Percentiles rank a stretch among this genome's conserved stretches.
Evolutionary conservation across 495 filamentous ascomycete genomes (phyloP).

Genomic region (Lasiosphaeris hirsuta): DNA sequence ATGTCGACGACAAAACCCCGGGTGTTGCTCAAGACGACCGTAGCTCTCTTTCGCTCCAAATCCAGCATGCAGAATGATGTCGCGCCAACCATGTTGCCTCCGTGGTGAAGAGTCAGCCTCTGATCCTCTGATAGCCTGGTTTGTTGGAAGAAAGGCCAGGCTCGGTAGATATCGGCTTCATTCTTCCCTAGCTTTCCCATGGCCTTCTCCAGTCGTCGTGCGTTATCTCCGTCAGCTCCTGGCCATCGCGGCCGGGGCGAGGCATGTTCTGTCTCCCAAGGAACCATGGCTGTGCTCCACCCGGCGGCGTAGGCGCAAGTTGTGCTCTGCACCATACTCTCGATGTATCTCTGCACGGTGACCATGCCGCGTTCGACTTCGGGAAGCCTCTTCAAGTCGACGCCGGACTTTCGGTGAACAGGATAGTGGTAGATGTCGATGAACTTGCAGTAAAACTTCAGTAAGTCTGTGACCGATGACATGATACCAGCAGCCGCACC

Average conservation of each 20-base stretch:
- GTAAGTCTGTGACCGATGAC: conserved; percentile 15
- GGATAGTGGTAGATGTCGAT: conserved; percentile 5
- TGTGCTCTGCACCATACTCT: background rate
- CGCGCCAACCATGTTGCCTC: conserved; percentile 26
- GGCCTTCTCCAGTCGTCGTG: background rate
- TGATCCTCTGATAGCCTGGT: background rate
- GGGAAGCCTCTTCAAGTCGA: background rate
- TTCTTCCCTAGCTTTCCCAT: background rate
- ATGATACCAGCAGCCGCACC: conserved; percentile 19
- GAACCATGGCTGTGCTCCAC: background rate
- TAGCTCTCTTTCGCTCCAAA: conserved; percentile 4
- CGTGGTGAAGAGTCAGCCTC: conserved; percentile 19
- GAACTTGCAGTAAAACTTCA: conserved; percentile 13
- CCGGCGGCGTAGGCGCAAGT: conserved; percentile 12
- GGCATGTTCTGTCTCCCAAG: background rate
- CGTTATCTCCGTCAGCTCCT: conserved; percentile 21
- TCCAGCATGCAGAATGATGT: conserved; percentile 20
- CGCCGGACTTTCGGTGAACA: background rate
- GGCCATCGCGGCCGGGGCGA: conserved; percentile 11
- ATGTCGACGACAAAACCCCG: conserved; percentile 18
- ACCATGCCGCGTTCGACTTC: conserved; percentile 17
- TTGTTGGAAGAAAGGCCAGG: conserved; percentile 7
- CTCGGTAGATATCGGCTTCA: background rate
- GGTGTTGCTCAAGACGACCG: conserved; percentile 22
- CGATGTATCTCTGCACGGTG: conserved; percentile 3